Evolutionary conservation across 2,329 filamentous ascomycete species (phyloP), one percentile per base, ranked within the genome.

Genomic region (Truncatella angustata): DNA sequence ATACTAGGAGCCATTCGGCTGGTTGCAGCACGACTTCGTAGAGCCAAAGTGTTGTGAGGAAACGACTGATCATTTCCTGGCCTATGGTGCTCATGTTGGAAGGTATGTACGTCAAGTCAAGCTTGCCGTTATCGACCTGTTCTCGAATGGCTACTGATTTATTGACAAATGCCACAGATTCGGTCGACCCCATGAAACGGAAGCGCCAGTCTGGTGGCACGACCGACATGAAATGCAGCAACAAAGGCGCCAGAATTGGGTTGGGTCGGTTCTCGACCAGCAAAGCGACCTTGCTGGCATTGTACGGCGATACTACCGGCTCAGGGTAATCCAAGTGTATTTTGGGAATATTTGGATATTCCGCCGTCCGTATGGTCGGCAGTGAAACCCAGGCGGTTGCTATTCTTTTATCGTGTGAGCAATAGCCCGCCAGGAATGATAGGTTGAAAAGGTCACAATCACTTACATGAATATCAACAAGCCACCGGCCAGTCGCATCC

Each of bases 161-260:
- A 63, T 79, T 79, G 60, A 81, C 61, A 55, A 59, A 59, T 32
- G 67, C 65, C 24, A 81, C 73, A 6, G 74, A 77, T 47, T 72
- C 70, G 20, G 62, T 26, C 12, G 75, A 79, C 50, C 79, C 79
- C 72, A 81, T 79, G 70, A 81, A 81, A 36, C 73, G 72, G 67
- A 81, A 80, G 26, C 73, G 74, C 80, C 80, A 83, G 66, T 82
- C 78, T 1, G 77, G 74, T 4, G 79, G 79, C 2, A 82, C 74
- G 18, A 82, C 77, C 4, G 75, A 70, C 57, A 81, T 81, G 67
- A 82, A 80, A 61, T 82, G 79, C 21, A 82, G 70, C 63, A 81
- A 68, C 35, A 81, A 68, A 1, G 80, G 79, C 3, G 77, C 78
- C 37, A 83, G 72, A 55, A 75, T 67, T 3, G 78, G 71, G 32